phyloP scores from a whole-genome alignment of 257 asterid genomes.

The Scutellaria minor region DNA sequence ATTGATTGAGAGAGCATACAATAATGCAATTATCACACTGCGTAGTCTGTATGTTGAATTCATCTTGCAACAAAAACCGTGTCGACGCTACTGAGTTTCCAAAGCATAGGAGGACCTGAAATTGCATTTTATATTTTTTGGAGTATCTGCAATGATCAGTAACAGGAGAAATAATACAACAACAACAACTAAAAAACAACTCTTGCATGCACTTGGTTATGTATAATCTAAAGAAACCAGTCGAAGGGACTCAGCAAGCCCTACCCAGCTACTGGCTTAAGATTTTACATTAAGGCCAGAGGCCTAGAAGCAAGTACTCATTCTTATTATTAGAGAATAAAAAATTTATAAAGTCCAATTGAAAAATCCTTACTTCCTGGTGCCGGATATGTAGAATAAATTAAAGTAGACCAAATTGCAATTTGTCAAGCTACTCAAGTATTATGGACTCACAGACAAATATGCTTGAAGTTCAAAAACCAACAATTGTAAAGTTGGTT shows the following conservation, averaged over 20 bases:
- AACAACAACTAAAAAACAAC: not conserved
- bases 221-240: constrained; percentile 9
- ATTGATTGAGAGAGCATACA: constrained; percentile 54
- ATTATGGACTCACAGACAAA: not conserved
- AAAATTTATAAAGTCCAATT: not conserved
- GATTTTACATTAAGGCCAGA: not conserved
- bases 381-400: not conserved
- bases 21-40: constrained; percentile 97
- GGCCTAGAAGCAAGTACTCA: not conserved
- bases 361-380: not conserved
- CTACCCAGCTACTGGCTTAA: not conserved
- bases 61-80: constrained; percentile 96
- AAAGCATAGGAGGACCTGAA: constrained; percentile 92
- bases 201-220: not conserved
- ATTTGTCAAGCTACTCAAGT: not conserved
- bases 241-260: constrained; percentile 20
- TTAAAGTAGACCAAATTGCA: not conserved
- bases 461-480: constrained; percentile 5
- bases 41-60: constrained; percentile 97
- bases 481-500: constrained; percentile 6
- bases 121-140: constrained; percentile 23
- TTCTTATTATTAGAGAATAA: not conserved
- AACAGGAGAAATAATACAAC: constrained; percentile 6
- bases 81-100: constrained; percentile 98
- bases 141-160: constrained; percentile 11